These are phyloP conservation scores for Leptographium radiaticola DNA, from an alignment of 2,329 filamentous ascomycete species.

Conservation along the genomic window DNA sequence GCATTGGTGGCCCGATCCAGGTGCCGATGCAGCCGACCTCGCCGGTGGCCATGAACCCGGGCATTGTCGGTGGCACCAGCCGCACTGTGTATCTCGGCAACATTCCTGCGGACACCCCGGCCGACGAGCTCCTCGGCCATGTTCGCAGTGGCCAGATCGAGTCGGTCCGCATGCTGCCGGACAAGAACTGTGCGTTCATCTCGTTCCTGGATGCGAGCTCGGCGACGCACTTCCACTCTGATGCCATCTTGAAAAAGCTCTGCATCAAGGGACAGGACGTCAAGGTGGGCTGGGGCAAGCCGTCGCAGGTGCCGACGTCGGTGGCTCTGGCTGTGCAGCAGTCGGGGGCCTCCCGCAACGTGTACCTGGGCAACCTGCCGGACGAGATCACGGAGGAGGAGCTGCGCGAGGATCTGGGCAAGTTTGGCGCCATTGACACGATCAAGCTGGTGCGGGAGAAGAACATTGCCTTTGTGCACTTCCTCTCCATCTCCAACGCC, in stretches of 20 bases:
- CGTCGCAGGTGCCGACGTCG: constrained; percentile 92
- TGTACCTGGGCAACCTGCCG: constrained; percentile 86
- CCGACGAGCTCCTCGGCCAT: constrained; percentile 92
- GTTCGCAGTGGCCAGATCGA: constrained; percentile 97
- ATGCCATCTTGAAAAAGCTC: constrained; percentile 98
- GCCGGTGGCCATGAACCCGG: constrained; percentile 63
- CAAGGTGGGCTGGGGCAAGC: constrained; percentile 99
- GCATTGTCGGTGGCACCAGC: constrained; percentile 78
- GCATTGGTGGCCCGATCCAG: constrained; percentile 46
- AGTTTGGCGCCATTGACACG: constrained; percentile 93
- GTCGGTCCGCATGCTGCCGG: constrained; percentile 88
- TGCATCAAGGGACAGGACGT: constrained; percentile 98
- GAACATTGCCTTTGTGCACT: constrained; percentile 95
- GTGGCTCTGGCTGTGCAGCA: constrained; percentile 97
- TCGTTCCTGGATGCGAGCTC: constrained; percentile 97
- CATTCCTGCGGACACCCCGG: constrained; percentile 92
- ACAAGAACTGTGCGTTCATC: constrained; percentile 99
- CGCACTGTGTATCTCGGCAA: constrained; percentile 95
- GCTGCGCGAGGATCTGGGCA: constrained; percentile 84
- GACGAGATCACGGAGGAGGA: constrained; percentile 89
- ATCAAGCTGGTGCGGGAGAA: constrained; percentile 98
- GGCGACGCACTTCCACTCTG: constrained; percentile 96
- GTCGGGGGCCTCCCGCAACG: constrained; percentile 90
- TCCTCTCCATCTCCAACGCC: constrained; percentile 91
- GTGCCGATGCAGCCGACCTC: constrained; percentile 54